phyloP scores from a whole-genome alignment of 306 rosid genomes.

The Quercus aquifolioides region DNA sequence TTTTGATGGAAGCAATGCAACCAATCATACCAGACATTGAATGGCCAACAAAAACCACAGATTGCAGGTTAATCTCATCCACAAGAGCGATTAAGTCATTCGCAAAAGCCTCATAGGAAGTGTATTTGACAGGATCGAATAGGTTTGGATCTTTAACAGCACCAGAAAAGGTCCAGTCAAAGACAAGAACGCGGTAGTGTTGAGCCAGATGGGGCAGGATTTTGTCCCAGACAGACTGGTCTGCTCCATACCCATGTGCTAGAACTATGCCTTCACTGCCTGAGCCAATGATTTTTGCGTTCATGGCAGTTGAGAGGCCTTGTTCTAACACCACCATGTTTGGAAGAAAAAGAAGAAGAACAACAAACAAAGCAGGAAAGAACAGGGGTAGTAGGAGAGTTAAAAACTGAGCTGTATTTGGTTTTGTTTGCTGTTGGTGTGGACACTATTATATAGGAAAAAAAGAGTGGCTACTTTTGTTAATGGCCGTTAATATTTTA shows the following conservation, averaged over 20 bases:
- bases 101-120: slow-evolving; percentile 56
- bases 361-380: not conserved
- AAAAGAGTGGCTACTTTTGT: not conserved
- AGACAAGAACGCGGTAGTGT: slow-evolving; percentile 42
- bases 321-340: slow-evolving; percentile 33
- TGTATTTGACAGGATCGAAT: slow-evolving; percentile 55
- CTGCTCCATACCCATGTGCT: slow-evolving; percentile 84
- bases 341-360: not conserved
- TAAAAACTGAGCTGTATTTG: not conserved
- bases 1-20: slow-evolving; percentile 78
- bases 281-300: slow-evolving; percentile 44
- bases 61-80: slow-evolving; percentile 48
- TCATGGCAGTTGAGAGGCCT: slow-evolving; percentile 36
- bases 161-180: slow-evolving; percentile 84
- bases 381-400: not conserved
- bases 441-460: not conserved
- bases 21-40: slow-evolving; percentile 97
- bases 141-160: slow-evolving; percentile 37
- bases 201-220: slow-evolving; percentile 47
- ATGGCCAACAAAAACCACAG: slow-evolving; percentile 63
- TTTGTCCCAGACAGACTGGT: slow-evolving; percentile 87
- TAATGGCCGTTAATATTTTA: too few species aligned
- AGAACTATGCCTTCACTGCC: slow-evolving; percentile 55
- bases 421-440: slow-evolving; percentile 4
- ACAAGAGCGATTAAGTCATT: slow-evolving; percentile 54